Base-by-base conservation (phyloP, 345 rosid genomes). In the Garcia nutans region DNA sequence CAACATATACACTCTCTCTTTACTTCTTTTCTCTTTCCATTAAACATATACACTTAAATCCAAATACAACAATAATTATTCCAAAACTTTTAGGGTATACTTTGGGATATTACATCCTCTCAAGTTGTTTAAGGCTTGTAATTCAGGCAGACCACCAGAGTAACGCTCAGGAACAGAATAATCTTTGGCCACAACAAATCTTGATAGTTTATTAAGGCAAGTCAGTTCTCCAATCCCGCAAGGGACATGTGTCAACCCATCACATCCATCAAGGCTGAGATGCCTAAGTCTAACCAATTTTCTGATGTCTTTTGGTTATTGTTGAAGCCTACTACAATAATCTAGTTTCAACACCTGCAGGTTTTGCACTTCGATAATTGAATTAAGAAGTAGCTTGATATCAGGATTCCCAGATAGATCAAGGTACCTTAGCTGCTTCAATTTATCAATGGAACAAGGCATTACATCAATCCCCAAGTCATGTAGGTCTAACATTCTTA, bases 361-460 rank as follows among this genome's bases (percentile, higher is more conserved):
- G 54, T 78, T 73, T 44, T 10, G n/a, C 8, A 80, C 54, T 16
- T 10, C 56, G 24, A 50, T 47, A 7, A 76, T 15, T 0, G 75
- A 76, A 44, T 63, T 17, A 17, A 80, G 61, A 20, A 77, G 80
- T 9, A 24, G 23, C 60, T 37, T 24, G 16, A 80, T 41, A 1
- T 16, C 31, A 11, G 12, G 37, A 17, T 55, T 81, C 2, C 13
- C 2, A n/a, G 78, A 81, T 17, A 81, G 57, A 74, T 77, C 62
- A 8, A 81, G 75, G 68, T 76, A 73, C 31, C 80, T 70, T 0
- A 81, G 61, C 10, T 62, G 74, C 44, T 72, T 73, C 68, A 81
- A 7, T 24, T 77, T 67, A 15, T 50, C 17, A 54, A 81, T 63
- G 10, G 65, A 68, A 24, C 26, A 15, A 3, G 74, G 28, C 24